Percentiles rank a stretch among this genome's conserved stretches.
Evolutionary conservation across 352 stramenopile species (phyloP).

Genomic region (Phytophthora tentaculata): DNA sequence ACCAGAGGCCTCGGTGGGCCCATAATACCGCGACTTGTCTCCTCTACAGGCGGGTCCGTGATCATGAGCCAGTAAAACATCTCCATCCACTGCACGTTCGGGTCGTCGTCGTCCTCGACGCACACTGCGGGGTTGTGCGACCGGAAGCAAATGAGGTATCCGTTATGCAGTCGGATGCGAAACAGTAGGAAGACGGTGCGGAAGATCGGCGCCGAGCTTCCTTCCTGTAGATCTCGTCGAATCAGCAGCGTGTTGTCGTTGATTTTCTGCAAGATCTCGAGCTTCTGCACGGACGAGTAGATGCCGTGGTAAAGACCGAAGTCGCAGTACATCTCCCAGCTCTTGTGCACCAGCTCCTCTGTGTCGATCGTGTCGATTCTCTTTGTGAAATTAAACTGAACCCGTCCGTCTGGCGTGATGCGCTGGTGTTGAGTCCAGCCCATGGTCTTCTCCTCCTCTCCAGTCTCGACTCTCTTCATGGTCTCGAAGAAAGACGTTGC

Average conservation of each 20-base stretch:
- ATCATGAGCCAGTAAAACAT: slow-evolving; percentile 86
- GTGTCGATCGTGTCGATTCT: slow-evolving; percentile 64
- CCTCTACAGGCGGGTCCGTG: slow-evolving; percentile 42
- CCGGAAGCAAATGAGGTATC: slow-evolving; percentile 76
- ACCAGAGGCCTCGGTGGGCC: slow-evolving; percentile 26
- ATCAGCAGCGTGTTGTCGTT: slow-evolving; percentile 84
- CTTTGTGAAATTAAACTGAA: slow-evolving; percentile 87
- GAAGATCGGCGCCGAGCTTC: slow-evolving; percentile 64
- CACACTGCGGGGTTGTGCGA: slow-evolving; percentile 71
- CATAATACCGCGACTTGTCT: slow-evolving; percentile 11
- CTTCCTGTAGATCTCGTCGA: slow-evolving; percentile 74
- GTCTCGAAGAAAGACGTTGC: slow-evolving; percentile 75
- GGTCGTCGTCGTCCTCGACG: slow-evolving; percentile 60
- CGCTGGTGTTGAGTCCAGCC: slow-evolving; percentile 79
- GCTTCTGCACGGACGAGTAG: slow-evolving; percentile 79
- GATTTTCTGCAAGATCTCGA: slow-evolving; percentile 79
- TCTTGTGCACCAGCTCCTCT: slow-evolving; percentile 75
- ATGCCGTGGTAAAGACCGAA: slow-evolving; percentile 79
- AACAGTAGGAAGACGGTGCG: slow-evolving; percentile 81
- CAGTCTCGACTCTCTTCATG: slow-evolving; percentile 42
- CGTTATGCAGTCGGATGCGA: slow-evolving; percentile 58
- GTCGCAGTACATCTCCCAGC: slow-evolving; percentile 85
- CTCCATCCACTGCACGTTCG: slow-evolving; percentile 79
- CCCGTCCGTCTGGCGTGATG: slow-evolving; percentile 63
- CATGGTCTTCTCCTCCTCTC: slow-evolving; percentile 68